Percentiles rank a stretch among this genome's conserved stretches.
Evolutionary conservation across 2,329 filamentous ascomycete genomes (phyloP).

Genomic region (Aspergillaceae sp.): DNA sequence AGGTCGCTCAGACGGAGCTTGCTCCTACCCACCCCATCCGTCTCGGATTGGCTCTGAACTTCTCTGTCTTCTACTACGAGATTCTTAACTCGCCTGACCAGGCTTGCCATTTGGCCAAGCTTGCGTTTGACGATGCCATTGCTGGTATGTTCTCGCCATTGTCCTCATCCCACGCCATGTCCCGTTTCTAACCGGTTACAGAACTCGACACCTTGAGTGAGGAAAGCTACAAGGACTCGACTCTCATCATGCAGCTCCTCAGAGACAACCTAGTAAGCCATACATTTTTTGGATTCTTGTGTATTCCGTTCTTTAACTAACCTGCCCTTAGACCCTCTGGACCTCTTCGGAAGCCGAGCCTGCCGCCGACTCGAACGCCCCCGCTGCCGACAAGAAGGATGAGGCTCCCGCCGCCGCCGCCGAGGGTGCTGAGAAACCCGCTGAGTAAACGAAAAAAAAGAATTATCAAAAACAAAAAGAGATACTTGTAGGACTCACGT

Average conservation of each 20-base stretch:
- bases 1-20: conserved; percentile 81
- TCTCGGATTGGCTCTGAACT: conserved; percentile 85
- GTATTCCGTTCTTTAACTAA: conserved; percentile 17
- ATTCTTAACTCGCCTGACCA: conserved; percentile 97
- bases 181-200: conserved; percentile 26
- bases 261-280: conserved; percentile 80
- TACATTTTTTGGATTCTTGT: not conserved
- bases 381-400: conserved; percentile 35
- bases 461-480: conserved; percentile 7
- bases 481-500: conserved; percentile 27
- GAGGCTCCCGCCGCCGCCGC: conserved; percentile 33
- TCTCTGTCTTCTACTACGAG: conserved; percentile 99
- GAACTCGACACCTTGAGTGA: conserved; percentile 95
- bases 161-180: not conserved
- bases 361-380: conserved; percentile 45
- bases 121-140: conserved; percentile 94
- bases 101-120: conserved; percentile 95
- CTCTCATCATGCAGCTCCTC: conserved; percentile 96
- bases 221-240: conserved; percentile 99
- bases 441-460: conserved; percentile 28
- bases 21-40: conserved; percentile 89
- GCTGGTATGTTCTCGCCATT: conserved; percentile 50
- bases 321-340: conserved; percentile 72
- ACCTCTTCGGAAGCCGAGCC: conserved; percentile 96
- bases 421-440: conserved; percentile 28